Evolutionary conservation across 345 rosid genomes (phyloP).

Genomic region (Dovyalis caffra): DNA sequence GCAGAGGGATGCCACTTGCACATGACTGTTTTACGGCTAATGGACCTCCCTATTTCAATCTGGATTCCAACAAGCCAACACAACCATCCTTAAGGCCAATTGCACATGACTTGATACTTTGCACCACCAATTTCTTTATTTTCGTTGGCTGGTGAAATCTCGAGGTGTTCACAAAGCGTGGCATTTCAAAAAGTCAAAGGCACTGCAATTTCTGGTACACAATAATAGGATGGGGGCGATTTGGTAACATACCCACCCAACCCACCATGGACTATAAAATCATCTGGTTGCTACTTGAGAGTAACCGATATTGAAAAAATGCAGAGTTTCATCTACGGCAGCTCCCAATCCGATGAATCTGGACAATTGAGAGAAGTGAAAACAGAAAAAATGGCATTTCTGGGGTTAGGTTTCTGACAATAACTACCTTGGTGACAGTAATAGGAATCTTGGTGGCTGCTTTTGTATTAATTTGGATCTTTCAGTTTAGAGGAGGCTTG

Average conservation of each 20-base stretch:
- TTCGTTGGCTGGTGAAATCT: slow-evolving; percentile 43
- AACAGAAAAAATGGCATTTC: neutral
- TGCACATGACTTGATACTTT: slow-evolving; percentile 54
- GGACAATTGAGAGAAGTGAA: neutral
- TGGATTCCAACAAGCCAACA: slow-evolving; percentile 82
- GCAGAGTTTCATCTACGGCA: no score
- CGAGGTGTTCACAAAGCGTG: slow-evolving; percentile 71
- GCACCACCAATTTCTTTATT: slow-evolving; percentile 36
- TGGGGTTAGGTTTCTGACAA: neutral
- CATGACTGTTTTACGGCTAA: slow-evolving; percentile 76
- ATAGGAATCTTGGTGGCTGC: slow-evolving; percentile 6
- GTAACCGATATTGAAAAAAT: no score
- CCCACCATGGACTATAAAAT: no score
- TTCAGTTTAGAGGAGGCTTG: slow-evolving; percentile 16
- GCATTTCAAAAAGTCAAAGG: slow-evolving; percentile 85
- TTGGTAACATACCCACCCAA: no score
- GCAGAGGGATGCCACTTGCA: slow-evolving; percentile 78
- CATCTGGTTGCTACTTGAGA: no score
- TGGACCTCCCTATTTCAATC: slow-evolving; percentile 81
- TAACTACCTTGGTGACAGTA: neutral
- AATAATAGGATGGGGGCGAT: no score
- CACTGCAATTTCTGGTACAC: slow-evolving; percentile 68
- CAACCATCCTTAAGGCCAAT: slow-evolving; percentile 89
- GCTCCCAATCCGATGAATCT: neutral
- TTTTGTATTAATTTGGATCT: slow-evolving; percentile 12